These are phyloP conservation scores for Arabidopsis lyrata DNA, from an alignment of 441 rosid genomes.

Conservation along the genomic window DNA sequence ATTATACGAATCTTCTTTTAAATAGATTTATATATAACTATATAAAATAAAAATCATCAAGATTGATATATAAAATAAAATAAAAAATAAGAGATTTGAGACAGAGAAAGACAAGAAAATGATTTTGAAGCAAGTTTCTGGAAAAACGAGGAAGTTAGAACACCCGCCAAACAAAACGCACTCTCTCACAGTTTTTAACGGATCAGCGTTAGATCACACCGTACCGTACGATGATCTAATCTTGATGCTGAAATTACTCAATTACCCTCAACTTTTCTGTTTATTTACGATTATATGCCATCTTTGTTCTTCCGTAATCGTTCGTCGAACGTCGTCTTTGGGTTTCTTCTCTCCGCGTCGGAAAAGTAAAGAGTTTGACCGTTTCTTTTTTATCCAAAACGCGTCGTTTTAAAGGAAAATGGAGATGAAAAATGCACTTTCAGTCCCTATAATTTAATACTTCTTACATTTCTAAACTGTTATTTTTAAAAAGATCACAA, in stretches of 20 bases:
- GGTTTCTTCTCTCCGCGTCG: constrained; percentile 40
- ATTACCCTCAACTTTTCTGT: neutral
- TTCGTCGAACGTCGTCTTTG: constrained; percentile 24
- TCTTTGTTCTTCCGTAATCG: neutral
- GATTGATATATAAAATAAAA: neutral
- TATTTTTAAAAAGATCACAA: constrained; percentile 14
- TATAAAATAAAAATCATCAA: neutral
- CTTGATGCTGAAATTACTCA: neutral
- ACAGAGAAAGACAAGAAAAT: constrained; percentile 44
- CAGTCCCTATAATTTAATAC: neutral
- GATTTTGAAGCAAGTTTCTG: constrained; percentile 32
- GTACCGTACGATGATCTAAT: constrained; percentile 34
- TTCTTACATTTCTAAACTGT: neutral
- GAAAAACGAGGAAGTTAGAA: constrained; percentile 38
- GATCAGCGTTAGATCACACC: constrained; percentile 31
- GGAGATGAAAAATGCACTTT: neutral
- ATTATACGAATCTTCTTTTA: constrained; percentile 8
- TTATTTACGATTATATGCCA: constrained; percentile 37
- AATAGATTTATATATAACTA: neutral
- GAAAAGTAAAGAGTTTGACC: constrained; percentile 40
- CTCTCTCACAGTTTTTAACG: constrained; percentile 31
- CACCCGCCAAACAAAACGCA: constrained; percentile 42
- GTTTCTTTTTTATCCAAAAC: constrained; percentile 23
- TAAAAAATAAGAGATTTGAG: neutral
- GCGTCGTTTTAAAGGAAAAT: neutral